A percentile compares a stretch with the other conserved stretches of the same genome.
phyloP scores from a whole-genome alignment of 352 stramenopile species.

The Phytopythium aichiense region DNA sequence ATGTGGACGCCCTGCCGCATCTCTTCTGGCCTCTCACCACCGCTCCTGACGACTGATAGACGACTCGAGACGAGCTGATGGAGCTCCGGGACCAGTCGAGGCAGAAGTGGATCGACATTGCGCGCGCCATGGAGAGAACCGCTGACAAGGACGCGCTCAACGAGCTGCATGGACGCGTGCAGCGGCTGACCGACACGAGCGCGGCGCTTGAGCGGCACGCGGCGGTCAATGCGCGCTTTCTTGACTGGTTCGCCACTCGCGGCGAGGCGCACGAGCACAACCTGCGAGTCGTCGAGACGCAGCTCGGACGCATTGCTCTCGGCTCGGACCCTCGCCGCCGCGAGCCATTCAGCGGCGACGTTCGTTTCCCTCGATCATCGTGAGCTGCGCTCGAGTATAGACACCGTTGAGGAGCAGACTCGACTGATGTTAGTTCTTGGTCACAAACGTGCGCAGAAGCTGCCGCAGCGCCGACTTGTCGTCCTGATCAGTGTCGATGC shows the following conservation, averaged over 20 bases:
- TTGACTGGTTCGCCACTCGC: conserved; percentile 68
- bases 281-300: conserved; percentile 54
- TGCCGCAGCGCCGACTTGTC: conserved; percentile 3
- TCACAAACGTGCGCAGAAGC: conserved; percentile 5
- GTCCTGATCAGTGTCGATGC: neutral
- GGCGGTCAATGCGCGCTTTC: conserved; percentile 52
- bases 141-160: conserved; percentile 8
- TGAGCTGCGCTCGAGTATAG: neutral
- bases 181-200: conserved; percentile 13
- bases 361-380: conserved; percentile 29
- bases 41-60: neutral
- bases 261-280: conserved; percentile 77
- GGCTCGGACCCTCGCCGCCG: conserved; percentile 32
- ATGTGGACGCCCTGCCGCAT: neutral
- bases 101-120: neutral
- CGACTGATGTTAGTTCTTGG: neutral
- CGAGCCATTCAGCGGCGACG: conserved; percentile 41
- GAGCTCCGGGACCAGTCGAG: neutral
- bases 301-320: conserved; percentile 43
- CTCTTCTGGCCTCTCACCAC: neutral
- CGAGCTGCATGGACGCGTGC: conserved; percentile 2
- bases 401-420: neutral
- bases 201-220: conserved; percentile 39
- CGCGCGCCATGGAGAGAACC: neutral
- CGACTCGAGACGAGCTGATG: neutral